phyloP scores from a whole-genome alignment of 768 basidiomycete species.

The Termitomyces eurrhizus region DNA sequence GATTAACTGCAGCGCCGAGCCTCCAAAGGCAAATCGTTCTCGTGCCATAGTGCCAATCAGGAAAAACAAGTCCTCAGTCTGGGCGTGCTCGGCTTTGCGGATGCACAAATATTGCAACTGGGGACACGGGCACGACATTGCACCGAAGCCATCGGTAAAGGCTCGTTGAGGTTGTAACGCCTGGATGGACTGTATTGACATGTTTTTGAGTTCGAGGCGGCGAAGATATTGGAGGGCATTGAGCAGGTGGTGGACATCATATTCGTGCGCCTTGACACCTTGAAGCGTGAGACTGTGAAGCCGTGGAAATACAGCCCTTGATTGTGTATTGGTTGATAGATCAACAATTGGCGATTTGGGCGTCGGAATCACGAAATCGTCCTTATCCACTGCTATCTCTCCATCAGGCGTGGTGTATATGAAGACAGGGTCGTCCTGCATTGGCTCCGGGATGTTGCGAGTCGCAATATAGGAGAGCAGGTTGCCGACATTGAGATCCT shows the following conservation, averaged over 20 bases:
- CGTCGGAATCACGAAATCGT: neutral
- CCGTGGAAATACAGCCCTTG: constrained; percentile 21
- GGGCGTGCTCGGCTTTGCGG: constrained; percentile 21
- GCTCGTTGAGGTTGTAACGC: constrained; percentile 25
- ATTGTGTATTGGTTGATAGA: neutral
- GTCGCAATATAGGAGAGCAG: constrained; percentile 36
- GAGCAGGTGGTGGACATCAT: constrained; percentile 29
- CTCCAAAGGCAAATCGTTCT: constrained; percentile 22
- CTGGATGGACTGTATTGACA: constrained; percentile 28
- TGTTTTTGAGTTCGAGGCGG: constrained; percentile 30
- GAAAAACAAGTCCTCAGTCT: constrained; percentile 22
- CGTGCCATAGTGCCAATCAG: constrained; percentile 22
- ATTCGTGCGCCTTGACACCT: constrained; percentile 32
- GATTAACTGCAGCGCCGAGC: constrained; percentile 21
- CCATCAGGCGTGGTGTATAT: constrained; percentile 4
- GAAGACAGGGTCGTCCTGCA: constrained; percentile 10
- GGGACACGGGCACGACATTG: constrained; percentile 27
- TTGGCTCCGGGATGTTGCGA: constrained; percentile 20
- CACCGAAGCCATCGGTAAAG: constrained; percentile 6
- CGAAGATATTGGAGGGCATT: constrained; percentile 24
- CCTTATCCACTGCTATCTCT: neutral
- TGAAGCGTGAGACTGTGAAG: constrained; percentile 32
- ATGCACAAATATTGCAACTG: constrained; percentile 27
- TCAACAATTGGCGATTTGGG: neutral
- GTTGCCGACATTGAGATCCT: constrained; percentile 35